Evolutionary conservation across 768 basidiomycete species (phyloP).

Genomic region (Stropharia rugosoannulata): DNA sequence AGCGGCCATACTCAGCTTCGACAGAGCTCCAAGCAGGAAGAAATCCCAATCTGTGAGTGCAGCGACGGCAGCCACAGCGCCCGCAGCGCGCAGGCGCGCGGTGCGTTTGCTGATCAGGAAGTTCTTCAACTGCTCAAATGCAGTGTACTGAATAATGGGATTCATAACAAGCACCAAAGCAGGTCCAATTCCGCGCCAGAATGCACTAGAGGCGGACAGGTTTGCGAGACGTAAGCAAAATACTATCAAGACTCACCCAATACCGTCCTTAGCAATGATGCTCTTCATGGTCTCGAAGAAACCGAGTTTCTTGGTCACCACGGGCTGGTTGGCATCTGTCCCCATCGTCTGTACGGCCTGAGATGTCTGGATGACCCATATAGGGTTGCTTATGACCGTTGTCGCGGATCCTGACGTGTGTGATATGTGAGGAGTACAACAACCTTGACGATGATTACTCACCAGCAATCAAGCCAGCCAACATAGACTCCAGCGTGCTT

Average conservation of each 20-base stretch:
- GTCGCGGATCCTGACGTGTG: constrained; percentile 77
- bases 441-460: constrained; percentile 9
- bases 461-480: constrained; percentile 89
- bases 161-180: constrained; percentile 94
- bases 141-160: constrained; percentile 92
- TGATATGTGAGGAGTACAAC: not conserved
- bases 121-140: constrained; percentile 95
- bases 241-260: constrained; percentile 30
- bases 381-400: constrained; percentile 86
- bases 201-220: constrained; percentile 42
- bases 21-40: constrained; percentile 92
- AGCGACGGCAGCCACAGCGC: constrained; percentile 41
- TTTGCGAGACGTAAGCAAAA: not conserved
- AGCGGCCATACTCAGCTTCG: constrained; percentile 69
- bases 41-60: constrained; percentile 83
- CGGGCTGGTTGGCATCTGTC: constrained; percentile 27
- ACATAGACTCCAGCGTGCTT: constrained; percentile 84
- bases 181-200: constrained; percentile 93
- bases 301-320: constrained; percentile 49
- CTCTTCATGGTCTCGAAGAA: constrained; percentile 64
- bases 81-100: constrained; percentile 45
- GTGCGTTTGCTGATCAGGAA: constrained; percentile 64
- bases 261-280: constrained; percentile 74
- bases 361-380: constrained; percentile 95
- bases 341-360: constrained; percentile 71